These are phyloP conservation scores for Climacium dendroides DNA, from an alignment of 225 moss, liverwort and hornwort genomes.

Conservation along the genomic window DNA sequence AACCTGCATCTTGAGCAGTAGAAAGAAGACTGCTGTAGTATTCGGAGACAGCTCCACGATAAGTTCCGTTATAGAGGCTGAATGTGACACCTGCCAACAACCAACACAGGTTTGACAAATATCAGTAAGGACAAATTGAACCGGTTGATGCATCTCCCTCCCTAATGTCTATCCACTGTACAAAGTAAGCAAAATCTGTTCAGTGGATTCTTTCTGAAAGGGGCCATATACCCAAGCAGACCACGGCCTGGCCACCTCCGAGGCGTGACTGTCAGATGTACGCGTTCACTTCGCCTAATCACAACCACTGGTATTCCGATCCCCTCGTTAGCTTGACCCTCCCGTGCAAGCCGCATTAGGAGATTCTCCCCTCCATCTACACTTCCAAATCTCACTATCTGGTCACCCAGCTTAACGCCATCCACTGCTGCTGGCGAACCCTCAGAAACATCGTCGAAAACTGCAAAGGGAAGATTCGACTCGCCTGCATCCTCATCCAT, in stretches of 20 bases:
- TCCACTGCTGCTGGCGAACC: constrained; percentile 81
- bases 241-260: constrained; percentile 83
- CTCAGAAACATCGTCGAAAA: constrained; percentile 71
- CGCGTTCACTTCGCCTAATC: constrained; percentile 58
- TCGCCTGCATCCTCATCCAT: constrained; percentile 70
- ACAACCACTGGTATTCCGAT: constrained; percentile 62
- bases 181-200: background rate
- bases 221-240: constrained; percentile 68
- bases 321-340: constrained; percentile 74
- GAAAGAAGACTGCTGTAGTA: background rate
- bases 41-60: background rate
- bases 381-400: constrained; percentile 75
- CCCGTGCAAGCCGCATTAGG: constrained; percentile 52
- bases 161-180: background rate
- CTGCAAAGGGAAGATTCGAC: constrained; percentile 58
- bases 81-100: constrained; percentile 43
- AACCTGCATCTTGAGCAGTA: background rate
- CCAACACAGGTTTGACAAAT: background rate
- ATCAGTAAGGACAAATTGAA: background rate
- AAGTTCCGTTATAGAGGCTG: constrained; percentile 26
- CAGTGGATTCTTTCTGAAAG: background rate
- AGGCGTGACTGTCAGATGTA: constrained; percentile 62
- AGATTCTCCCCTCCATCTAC: constrained; percentile 66
- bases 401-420: constrained; percentile 67
- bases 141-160: background rate